Conservation (phyloP, 345 rosid species). For the Linum trigynum region DNA sequence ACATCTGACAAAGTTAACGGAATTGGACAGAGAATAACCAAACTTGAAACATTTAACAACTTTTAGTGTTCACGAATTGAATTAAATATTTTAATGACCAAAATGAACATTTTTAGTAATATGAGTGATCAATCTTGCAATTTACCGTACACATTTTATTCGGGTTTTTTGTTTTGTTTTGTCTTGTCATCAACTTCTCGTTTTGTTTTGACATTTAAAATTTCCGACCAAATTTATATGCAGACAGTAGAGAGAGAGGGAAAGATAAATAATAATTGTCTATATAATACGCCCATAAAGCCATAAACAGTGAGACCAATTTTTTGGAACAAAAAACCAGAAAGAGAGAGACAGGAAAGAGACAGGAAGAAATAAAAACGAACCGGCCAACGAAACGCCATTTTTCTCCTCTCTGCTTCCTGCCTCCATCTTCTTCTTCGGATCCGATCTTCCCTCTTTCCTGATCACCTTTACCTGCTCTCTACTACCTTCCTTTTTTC, state of each 20-base stretch:
- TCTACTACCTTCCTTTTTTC: not conserved
- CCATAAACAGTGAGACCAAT: not conserved
- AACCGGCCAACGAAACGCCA: not conserved
- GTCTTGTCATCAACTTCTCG: no score
- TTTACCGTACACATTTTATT: not conserved
- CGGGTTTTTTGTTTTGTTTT: no score
- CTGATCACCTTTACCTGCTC: not conserved
- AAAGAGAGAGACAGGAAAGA: not conserved
- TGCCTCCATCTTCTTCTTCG: not conserved
- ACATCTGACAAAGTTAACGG: no score
- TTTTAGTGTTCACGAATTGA: no score
- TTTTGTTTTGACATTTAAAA: no score
- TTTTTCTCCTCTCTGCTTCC: not conserved
- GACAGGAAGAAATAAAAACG: no score
- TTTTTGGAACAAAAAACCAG: not conserved
- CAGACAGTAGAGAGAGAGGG: slow-evolving; percentile 4
- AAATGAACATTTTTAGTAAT: no score
- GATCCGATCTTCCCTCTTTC: not conserved
- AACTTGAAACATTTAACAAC: no score
- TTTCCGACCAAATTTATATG: not conserved
- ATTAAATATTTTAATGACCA: no score
- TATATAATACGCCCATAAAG: not conserved
- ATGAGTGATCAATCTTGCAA: no score
- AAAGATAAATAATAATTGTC: not conserved
- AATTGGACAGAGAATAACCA: no score